phyloP scores from a whole-genome alignment of 306 rosid species.

The Ochetophila trinervis region DNA sequence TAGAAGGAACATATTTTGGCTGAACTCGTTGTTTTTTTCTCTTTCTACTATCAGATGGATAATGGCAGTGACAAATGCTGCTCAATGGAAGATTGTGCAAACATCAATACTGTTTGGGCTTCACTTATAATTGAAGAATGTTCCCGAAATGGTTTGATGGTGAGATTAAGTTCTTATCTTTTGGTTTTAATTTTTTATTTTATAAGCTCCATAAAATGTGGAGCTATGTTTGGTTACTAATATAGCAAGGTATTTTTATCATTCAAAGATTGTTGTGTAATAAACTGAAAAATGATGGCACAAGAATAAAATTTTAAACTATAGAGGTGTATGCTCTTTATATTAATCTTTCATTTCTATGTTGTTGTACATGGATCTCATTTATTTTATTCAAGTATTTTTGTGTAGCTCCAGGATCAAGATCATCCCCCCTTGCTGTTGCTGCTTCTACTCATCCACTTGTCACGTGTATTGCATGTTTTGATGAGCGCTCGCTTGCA shows the following conservation, averaged over 20 bases:
- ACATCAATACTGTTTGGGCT: conserved; percentile 88
- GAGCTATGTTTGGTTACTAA: too few relatives aligned
- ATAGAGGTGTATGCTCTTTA: too few relatives aligned
- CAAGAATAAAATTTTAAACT: too few relatives aligned
- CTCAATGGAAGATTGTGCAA: conserved; percentile 58
- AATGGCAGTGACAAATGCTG: conserved; percentile 33
- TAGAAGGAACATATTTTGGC: conserved; percentile 26
- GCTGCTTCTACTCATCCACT: conserved; percentile 87
- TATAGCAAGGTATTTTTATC: too few relatives aligned
- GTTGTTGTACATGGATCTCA: conserved; percentile 32
- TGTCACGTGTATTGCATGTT: conserved; percentile 75
- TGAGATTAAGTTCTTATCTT: conserved; percentile 39
- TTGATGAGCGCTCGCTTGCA: conserved; percentile 92
- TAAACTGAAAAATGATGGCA: too few relatives aligned
- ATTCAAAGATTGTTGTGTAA: too few relatives aligned
- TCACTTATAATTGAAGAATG: conserved; percentile 91
- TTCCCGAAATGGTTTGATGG: conserved; percentile 89
- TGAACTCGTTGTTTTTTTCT: conserved; percentile 38
- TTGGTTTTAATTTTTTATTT: too few relatives aligned
- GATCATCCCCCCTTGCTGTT: conserved; percentile 96
- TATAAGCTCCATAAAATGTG: too few relatives aligned
- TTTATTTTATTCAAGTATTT: conserved; percentile 69
- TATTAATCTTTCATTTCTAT: conserved; percentile 11
- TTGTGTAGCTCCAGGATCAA: conserved; percentile 97
- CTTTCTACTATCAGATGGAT: conserved; percentile 69